Evolutionary conservation across 306 rosid genomes (phyloP), one percentile per base, ranked within the genome.

Genomic region (Cucurbita argyrosperma): DNA sequence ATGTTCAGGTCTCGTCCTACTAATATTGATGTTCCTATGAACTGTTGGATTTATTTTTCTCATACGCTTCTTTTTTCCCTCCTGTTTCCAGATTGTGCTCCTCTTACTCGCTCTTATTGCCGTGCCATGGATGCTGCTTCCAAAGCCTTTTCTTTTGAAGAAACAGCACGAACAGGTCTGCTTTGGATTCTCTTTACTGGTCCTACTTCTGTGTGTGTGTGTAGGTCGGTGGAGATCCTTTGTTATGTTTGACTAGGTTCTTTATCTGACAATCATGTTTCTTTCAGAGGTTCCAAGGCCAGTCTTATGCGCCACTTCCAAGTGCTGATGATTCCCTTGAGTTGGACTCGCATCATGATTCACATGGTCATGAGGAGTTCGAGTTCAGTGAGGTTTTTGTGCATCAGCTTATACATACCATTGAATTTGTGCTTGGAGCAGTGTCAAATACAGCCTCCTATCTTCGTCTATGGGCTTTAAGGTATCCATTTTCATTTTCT

Each of bases 71-170:
- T 76, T 62, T 45, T 61, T 80, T 65, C 71, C 72, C 47, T 30
- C 10, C 16, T 45, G 4, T 50, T 78, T 58, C 82, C 87, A 95
- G 99, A 76, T 91, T 74, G 86, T 68, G 62, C 91, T 95, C 45
- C 82, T 95, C 74, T 80, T 88, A 70, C 89, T 87, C 82, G 97
- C 99, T 58, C 26, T 88, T 76, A 84, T 95, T 46, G 76, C 97
- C 67, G 99, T 95, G 46, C 99, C 99, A 76, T 95, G 99, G 99
- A 95, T 95, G 99, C 91, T 95, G 61, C 69, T 95, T 70, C 99
- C 99, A 47, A 95, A 95, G 83, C 99, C 99, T 71, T 90, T 95
- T 80, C 86, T 95, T 62, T 83, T 95, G 90, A 95, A 89, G 92
- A 91, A 76, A 81, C 99, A 95, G 78, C 88, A 89, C 49, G 78